Conservation (phyloP, 805 yeast species). For the Saturnispora silvae region DNA sequence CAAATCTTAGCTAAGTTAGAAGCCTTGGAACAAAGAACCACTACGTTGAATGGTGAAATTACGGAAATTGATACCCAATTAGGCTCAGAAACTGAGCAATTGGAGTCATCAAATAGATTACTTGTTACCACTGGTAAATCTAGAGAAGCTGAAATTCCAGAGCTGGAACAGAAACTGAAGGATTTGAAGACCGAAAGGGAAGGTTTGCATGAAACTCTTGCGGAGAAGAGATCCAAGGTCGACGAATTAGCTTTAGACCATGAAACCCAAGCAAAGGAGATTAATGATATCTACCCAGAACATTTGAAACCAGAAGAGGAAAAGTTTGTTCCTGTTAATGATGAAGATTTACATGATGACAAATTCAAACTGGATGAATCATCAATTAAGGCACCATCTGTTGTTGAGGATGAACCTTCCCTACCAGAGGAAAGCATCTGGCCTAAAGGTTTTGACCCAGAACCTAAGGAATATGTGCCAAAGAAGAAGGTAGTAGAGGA, state of each 20-base stretch:
- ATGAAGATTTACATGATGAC: constrained; percentile 21
- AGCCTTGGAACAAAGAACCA: constrained; percentile 32
- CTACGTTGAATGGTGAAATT: constrained; percentile 28
- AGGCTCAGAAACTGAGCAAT: constrained; percentile 23
- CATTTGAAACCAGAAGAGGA: constrained; percentile 32
- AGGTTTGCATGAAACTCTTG: constrained; percentile 32
- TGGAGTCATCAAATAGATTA: constrained; percentile 17
- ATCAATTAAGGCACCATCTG: constrained; percentile 20
- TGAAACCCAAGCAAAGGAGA: constrained; percentile 33
- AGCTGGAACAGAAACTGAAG: constrained; percentile 21
- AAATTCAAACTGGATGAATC: constrained; percentile 21
- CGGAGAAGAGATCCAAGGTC: constrained; percentile 25
- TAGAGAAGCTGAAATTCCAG: constrained; percentile 20
- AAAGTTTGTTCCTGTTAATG: constrained; percentile 19
- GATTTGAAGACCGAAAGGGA: constrained; percentile 33
- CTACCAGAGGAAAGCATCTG: constrained; percentile 15
- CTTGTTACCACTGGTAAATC: constrained; percentile 6
- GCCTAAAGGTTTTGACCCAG: constrained; percentile 13
- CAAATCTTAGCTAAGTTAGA: constrained; percentile 35
- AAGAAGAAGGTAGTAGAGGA: constrained; percentile 21
- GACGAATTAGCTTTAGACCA: constrained; percentile 30
- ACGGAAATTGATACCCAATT: constrained; percentile 9
- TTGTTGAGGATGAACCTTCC: constrained; percentile 19
- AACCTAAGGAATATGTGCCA: constrained; percentile 22
- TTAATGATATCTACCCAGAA: constrained; percentile 41